Base-by-base conservation (phyloP, 2,329 filamentous ascomycete genomes). In the Aspergillus sp. region DNA sequence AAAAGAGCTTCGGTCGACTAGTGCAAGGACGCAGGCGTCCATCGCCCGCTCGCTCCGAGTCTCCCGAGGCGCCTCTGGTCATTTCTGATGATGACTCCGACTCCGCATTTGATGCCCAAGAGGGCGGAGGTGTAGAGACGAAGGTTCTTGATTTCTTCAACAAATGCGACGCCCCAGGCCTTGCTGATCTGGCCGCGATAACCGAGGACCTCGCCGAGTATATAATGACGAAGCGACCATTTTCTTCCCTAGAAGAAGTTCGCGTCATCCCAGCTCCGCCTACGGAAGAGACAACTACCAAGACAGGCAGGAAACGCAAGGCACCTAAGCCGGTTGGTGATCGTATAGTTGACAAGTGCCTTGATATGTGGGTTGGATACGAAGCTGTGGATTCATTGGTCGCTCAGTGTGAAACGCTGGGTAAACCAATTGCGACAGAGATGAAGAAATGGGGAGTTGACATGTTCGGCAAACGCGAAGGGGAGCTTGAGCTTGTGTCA, bases 341-440 rank as follows among this genome's bases (percentile, higher is more conserved):
- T 54, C 86, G 83, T 66, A 81, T 90, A 54, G 83, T 89, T 6
- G 85, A 90, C 49, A 83, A 84, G 51, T 87, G 86, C 49, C 70
- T 84, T 34, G 85, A 90, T 22, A 96, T 96, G 82, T 88, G 89
- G 76, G 83, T 82, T 17, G 90, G 90, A 0, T 93, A 95, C 65
- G 83, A 89, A 62, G 90, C 90, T 19, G 91, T 97, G 52, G 93
- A 96, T 73, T 82, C 88, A 44, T 83, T 97, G 8, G 91, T 96
- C 15, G 80, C 83, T 19, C 82, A 88, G 62, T 96, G 93, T 68
- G 89, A 93, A 69, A 75, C 78, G 3, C 81, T 93, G 41, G 90
- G 89, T 1, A 86, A 86, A 59, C 86, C 87, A 3, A 77, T 90
- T 56, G 80, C 83, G 2, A 77, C 81, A 12, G 83, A 85, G 52